Evolutionary conservation across 2,329 filamentous ascomycete species (phyloP).

Genomic region (Dissoconium aciculare): DNA sequence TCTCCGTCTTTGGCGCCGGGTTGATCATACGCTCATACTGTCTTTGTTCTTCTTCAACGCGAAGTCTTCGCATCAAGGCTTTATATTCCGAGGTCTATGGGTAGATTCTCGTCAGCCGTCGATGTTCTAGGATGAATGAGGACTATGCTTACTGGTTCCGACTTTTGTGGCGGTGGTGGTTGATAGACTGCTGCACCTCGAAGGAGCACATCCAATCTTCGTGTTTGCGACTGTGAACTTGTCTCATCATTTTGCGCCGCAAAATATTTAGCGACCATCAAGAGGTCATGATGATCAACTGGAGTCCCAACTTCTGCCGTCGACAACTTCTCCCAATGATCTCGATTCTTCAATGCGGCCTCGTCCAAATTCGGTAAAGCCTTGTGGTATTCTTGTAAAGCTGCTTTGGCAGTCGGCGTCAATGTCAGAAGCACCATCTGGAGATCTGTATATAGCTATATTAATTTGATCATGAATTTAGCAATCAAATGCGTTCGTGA

Average conservation of each 20-base stretch:
- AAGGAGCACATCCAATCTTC: conserved; percentile 54
- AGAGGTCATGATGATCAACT: no score
- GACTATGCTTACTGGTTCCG: conserved; percentile 50
- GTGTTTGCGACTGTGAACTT: no score
- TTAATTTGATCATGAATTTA: no score
- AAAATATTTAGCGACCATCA: no score
- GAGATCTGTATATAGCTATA: no score
- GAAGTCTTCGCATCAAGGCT: conserved; percentile 71
- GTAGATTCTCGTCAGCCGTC: conserved; percentile 2
- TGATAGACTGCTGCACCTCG: conserved; percentile 57
- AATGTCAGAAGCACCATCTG: conserved; percentile 69
- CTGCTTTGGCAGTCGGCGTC: conserved; percentile 52
- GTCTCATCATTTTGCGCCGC: no score
- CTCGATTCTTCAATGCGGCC: no score
- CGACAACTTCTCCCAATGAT: no score
- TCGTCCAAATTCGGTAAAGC: no score
- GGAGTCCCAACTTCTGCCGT: no score
- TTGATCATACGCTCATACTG: conserved; percentile 70
- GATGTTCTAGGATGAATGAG: background rate
- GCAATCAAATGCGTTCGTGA: no score
- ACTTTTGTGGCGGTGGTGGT: conserved; percentile 66
- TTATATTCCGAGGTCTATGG: conserved; percentile 64
- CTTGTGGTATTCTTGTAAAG: conserved; percentile 29
- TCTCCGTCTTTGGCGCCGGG: conserved; percentile 40
- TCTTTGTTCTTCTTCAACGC: conserved; percentile 65